Evolutionary conservation across 1,284 basidiomycete genomes (phyloP).

Genomic region (Fomes fomentarius): DNA sequence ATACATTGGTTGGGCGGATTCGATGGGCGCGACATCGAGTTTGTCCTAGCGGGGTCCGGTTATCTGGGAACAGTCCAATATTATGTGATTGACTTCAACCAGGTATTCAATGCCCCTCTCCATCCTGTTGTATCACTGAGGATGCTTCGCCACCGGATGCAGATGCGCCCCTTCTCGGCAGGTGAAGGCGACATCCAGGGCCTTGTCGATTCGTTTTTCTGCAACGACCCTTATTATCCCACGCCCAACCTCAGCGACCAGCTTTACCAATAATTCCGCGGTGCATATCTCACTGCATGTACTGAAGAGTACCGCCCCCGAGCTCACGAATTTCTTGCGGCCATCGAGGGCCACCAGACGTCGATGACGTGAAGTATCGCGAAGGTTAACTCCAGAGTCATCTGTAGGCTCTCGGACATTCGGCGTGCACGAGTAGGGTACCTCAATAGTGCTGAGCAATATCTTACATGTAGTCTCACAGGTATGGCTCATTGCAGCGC

Average conservation of each 20-base stretch:
- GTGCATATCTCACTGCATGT: conserved; percentile 27
- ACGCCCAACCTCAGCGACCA: conserved; percentile 26
- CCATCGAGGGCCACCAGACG: no score
- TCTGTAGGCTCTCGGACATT: no score
- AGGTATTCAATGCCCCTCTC: no score
- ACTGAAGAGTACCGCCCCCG: neutral
- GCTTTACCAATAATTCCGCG: conserved; percentile 29
- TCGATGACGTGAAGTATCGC: no score
- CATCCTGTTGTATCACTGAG: neutral
- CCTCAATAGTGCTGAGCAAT: no score
- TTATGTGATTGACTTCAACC: conserved; percentile 38
- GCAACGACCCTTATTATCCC: conserved; percentile 38
- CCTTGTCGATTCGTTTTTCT: conserved; percentile 31
- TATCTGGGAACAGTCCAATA: conserved; percentile 15
- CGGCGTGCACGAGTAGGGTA: no score
- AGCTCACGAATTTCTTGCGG: neutral
- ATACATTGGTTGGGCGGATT: conserved; percentile 30
- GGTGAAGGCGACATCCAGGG: conserved; percentile 11
- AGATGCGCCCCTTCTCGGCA: neutral
- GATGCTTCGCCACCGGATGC: no score
- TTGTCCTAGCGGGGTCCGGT: conserved; percentile 32
- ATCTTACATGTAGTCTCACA: no score
- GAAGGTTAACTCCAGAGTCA: no score
- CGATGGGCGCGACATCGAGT: conserved; percentile 38
- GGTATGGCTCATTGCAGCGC: no score